phyloP scores from a whole-genome alignment of 2,329 filamentous ascomycete genomes.

The Fusarium nanum region DNA sequence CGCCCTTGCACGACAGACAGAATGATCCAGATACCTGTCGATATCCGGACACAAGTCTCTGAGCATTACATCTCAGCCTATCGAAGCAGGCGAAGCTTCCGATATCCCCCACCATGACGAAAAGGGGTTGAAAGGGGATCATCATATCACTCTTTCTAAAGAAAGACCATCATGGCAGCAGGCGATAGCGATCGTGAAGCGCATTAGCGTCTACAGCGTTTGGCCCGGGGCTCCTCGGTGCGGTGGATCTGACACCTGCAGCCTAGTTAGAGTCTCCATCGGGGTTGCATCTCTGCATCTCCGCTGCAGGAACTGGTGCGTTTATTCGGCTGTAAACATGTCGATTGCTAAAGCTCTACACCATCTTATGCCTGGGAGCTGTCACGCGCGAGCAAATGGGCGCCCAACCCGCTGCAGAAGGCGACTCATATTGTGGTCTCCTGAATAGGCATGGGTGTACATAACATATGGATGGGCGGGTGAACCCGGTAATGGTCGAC shows the following conservation, averaged over 20 bases:
- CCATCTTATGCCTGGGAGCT: conserved; percentile 21
- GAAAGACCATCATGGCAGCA: conserved; percentile 26
- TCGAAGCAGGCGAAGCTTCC: conserved; percentile 26
- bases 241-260: conserved; percentile 43
- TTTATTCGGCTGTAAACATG: conserved; percentile 24
- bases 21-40: conserved; percentile 25
- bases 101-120: conserved; percentile 13
- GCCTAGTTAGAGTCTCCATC: conserved; percentile 29
- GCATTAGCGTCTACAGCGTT: conserved; percentile 31
- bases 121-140: conserved; percentile 20
- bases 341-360: conserved; percentile 39
- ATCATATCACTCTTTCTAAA: conserved; percentile 19
- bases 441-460: conserved; percentile 22
- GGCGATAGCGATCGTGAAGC: conserved; percentile 27
- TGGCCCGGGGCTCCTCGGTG: conserved; percentile 28
- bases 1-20: conserved; percentile 24
- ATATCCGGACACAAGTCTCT: conserved; percentile 32
- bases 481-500: conserved; percentile 24
- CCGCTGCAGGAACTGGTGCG: conserved; percentile 41
- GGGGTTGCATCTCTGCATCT: conserved; percentile 40
- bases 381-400: conserved; percentile 34
- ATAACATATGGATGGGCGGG: conserved; percentile 21
- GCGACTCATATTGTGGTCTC: conserved; percentile 10
- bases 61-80: conserved; percentile 25
- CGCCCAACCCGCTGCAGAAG: conserved; percentile 15